Evolutionary conservation across 192 early-diverging fungal species (phyloP), one percentile per base, ranked within the genome.

Genomic region (Umbelopsis ramanniana): DNA sequence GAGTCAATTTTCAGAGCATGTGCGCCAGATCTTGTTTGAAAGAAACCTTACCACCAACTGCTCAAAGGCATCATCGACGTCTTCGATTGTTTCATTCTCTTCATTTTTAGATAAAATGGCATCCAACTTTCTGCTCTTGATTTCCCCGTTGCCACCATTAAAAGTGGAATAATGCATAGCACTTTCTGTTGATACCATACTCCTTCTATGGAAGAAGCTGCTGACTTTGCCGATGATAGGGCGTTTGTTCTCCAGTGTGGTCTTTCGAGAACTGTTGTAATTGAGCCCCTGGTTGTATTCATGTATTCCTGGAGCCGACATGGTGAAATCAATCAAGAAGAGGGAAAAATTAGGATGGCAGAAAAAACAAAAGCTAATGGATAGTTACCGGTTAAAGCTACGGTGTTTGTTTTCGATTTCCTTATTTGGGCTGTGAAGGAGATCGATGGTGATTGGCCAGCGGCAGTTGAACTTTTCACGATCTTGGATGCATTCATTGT

Each of bases 31-130:
- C n/a, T 37, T 63, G 26, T 29, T 7, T 19, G 12, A 12, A 29
- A 63, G 57, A 14, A 35, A 21, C 6, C 50, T 78, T 74, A 74
- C 76, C 52, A 72, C 17, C 14, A 79, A 37, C 29, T 71, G 29
- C 38, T 74, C 66, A 52, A 79, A 79, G 14, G 69, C 69, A 37
- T 66, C 69, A 23, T 79, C 69, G 12, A 78, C 52, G 47, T 70
- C 60, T 22, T 78, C 60, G 14, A 33, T 60, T 10, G 55, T 17
- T 12, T 63, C 29, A 8, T 12, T 19, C 0, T 63, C 33, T 19
- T 63, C 24, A 37, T 14, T 17, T 0, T 63, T n/a, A 0, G 26
- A 35, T 63, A 63, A 0, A 8, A 63, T n/a, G 0, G 11, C 33
- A 37, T 63, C 57, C 11, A 63, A 63, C 12, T 6, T 63, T 63